Evolutionary conservation across 2,329 filamentous ascomycete genomes (phyloP).

Genomic region (Diaporthe sp.): DNA sequence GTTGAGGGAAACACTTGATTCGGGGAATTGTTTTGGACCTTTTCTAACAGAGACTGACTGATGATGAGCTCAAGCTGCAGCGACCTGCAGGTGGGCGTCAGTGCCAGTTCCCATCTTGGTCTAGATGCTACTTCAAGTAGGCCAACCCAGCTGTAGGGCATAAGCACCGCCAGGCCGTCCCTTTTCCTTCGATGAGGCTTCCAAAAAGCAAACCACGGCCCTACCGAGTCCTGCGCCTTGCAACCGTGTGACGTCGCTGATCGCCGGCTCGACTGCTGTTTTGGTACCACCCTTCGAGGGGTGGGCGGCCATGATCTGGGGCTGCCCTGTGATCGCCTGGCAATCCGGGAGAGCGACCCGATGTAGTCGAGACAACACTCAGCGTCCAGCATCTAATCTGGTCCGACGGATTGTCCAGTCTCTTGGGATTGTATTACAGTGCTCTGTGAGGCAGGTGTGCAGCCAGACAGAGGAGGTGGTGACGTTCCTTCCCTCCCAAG

Average conservation of each 20-base stretch:
- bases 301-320: conserved; percentile 16
- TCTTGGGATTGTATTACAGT: not conserved
- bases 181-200: conserved; percentile 23
- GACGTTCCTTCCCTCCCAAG: not conserved
- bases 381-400: not conserved
- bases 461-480: not conserved
- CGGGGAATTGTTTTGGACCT: conserved; percentile 20
- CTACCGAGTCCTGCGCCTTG: not conserved
- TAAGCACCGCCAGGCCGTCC: not conserved
- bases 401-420: not conserved
- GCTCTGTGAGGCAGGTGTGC: not conserved
- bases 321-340: conserved; percentile 27
- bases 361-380: not conserved
- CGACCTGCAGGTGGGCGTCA: conserved; percentile 19
- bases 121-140: not conserved
- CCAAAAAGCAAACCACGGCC: conserved; percentile 17
- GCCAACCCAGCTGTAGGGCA: not conserved
- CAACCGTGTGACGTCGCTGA: conserved; percentile 29
- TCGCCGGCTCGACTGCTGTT: conserved; percentile 22
- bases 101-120: not conserved
- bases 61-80: conserved; percentile 29
- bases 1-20: not conserved
- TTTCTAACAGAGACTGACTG: not conserved
- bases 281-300: conserved; percentile 3
- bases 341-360: conserved; percentile 29